These are phyloP conservation scores for Geotrichum cucujoidarum DNA, from an alignment of 1,139 yeast species.

Conservation along the genomic window DNA sequence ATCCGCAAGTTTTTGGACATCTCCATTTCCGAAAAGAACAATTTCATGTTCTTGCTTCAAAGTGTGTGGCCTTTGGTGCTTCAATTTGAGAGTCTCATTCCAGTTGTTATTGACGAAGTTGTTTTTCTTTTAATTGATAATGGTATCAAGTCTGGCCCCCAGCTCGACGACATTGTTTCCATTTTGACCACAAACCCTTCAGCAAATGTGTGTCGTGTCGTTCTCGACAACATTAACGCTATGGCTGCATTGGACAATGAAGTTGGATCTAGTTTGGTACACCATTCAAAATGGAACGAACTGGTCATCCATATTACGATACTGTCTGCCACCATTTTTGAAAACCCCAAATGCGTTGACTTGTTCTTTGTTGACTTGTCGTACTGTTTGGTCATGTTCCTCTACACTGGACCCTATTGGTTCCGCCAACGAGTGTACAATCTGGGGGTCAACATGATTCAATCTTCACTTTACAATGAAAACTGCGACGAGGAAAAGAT, in stretches of 20 bases:
- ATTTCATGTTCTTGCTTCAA: conserved; percentile 48
- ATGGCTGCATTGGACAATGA: conserved; percentile 37
- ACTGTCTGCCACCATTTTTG: conserved; percentile 66
- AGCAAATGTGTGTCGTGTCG: conserved; percentile 64
- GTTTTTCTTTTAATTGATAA: conserved; percentile 13
- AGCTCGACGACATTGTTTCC: conserved; percentile 41
- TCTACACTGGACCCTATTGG: conserved; percentile 69
- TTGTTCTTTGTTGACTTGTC: conserved; percentile 69
- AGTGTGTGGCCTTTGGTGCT: conserved; percentile 57
- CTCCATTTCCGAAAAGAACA: conserved; percentile 43
- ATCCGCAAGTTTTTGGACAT: conserved; percentile 61
- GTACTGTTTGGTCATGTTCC: conserved; percentile 62
- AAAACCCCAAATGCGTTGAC: conserved; percentile 60
- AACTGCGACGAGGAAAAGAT: conserved; percentile 8
- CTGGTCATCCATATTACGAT: conserved; percentile 63
- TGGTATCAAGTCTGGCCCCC: conserved; percentile 11
- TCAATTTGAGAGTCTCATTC: conserved; percentile 3
- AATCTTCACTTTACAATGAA: conserved; percentile 47
- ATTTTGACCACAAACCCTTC: conserved; percentile 67
- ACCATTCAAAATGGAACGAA: conserved; percentile 68
- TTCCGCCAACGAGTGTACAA: conserved; percentile 64
- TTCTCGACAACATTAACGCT: conserved; percentile 49
- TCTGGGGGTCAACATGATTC: conserved; percentile 63
- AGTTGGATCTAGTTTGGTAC: conserved; percentile 33
- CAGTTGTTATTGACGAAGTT: conserved; percentile 17